A percentile compares a stretch with the other conserved stretches of the same genome.
Evolutionary conservation across 2,329 filamentous ascomycete species (phyloP).

Genomic region (Trichoderma hamatum): DNA sequence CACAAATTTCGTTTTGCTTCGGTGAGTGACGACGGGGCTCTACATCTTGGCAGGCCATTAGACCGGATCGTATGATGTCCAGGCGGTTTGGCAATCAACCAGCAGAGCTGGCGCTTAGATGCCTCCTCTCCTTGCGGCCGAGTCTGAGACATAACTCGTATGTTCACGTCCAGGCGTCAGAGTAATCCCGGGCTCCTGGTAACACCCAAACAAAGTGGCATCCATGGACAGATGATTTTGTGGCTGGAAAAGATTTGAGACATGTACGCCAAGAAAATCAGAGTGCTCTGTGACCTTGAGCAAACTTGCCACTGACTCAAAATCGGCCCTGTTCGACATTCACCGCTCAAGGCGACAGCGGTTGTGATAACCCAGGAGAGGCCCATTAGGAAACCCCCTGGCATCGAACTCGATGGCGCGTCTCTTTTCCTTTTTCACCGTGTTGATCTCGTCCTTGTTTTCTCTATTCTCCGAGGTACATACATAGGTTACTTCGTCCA

Average conservation of each 20-base stretch:
- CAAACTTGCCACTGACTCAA: neutral
- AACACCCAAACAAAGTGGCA: neutral
- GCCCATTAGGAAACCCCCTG: neutral
- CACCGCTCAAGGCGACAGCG: neutral
- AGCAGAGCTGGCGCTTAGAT: neutral
- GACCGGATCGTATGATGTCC: neutral
- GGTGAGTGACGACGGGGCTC: neutral
- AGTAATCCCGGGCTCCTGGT: slow-evolving; percentile 11
- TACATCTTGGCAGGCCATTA: neutral
- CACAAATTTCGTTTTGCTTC: neutral
- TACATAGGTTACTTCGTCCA: neutral
- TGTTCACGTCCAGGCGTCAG: neutral
- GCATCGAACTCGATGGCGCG: neutral
- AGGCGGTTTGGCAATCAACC: neutral
- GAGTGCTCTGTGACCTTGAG: neutral
- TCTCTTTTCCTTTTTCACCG: neutral
- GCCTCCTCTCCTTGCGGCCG: slow-evolving; percentile 12
- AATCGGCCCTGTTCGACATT: neutral
- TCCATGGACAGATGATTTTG: neutral
- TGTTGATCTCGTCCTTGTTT: neutral
- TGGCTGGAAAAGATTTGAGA: neutral
- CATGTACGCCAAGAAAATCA: neutral
- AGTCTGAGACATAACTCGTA: slow-evolving; percentile 15
- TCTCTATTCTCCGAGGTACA: neutral
- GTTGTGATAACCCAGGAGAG: neutral